phyloP scores from a whole-genome alignment of 139 green algal genomes.

The Tetradesmus obliquus region DNA sequence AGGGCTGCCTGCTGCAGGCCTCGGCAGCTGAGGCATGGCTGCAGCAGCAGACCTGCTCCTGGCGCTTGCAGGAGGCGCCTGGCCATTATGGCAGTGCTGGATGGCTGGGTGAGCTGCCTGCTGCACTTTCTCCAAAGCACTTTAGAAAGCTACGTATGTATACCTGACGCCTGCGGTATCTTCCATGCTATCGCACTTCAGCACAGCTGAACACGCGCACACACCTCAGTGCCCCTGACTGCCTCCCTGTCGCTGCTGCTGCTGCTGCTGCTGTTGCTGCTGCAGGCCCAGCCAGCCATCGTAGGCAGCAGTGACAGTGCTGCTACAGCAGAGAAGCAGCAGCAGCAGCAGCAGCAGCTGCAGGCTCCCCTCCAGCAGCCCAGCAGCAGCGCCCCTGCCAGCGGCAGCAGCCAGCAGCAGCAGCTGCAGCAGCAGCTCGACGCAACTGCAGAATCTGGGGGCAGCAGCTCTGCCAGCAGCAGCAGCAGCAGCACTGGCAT shows the following conservation, averaged over 20 bases:
- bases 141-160: not conserved
- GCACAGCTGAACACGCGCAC: too few relatives aligned
- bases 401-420: not conserved
- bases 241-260: too few relatives aligned
- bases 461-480: not conserved
- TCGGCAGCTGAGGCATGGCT: not conserved
- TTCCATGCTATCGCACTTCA: not conserved
- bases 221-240: too few relatives aligned
- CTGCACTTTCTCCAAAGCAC: not conserved
- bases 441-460: not conserved
- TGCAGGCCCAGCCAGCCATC: not conserved
- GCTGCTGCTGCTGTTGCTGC: not conserved
- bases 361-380: not conserved
- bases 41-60: not conserved
- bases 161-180: not conserved
- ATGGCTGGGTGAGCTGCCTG: not conserved
- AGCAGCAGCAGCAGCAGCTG: not conserved
- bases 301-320: not conserved
- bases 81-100: not conserved
- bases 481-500: slow-evolving; percentile 1
- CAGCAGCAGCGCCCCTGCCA: not conserved
- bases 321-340: not conserved
- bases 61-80: not conserved
- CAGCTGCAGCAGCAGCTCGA: not conserved
- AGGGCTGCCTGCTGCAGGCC: not conserved